phyloP scores from a whole-genome alignment of 2,329 filamentous ascomycete species.

The Lachnellula suecica region DNA sequence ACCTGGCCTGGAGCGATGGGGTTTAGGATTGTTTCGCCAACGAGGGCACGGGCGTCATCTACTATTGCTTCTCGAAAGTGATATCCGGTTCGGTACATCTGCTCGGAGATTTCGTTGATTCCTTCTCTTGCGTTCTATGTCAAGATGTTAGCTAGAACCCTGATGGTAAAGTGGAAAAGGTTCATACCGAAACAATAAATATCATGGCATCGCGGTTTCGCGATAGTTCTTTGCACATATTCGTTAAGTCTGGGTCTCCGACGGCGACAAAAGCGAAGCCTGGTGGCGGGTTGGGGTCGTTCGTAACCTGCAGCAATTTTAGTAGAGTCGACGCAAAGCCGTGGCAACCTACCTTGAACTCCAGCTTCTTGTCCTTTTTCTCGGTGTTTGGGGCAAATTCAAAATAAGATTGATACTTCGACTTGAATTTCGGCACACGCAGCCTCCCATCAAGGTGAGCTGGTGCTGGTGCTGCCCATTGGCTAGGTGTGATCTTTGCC shows the following conservation, averaged over 20 bases:
- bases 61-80: slow-evolving; percentile 60
- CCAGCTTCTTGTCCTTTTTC: slow-evolving; percentile 60
- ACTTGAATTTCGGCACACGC: slow-evolving; percentile 38
- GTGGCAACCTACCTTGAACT: slow-evolving; percentile 52
- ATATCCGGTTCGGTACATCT: slow-evolving; percentile 59
- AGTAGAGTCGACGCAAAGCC: background rate
- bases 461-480: slow-evolving; percentile 29
- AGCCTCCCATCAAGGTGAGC: slow-evolving; percentile 32
- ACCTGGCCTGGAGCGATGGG: slow-evolving; percentile 36
- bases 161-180: background rate
- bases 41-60: slow-evolving; percentile 47
- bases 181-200: slow-evolving; percentile 63
- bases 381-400: slow-evolving; percentile 65
- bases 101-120: slow-evolving; percentile 35
- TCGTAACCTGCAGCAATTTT: slow-evolving; percentile 47
- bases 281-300: slow-evolving; percentile 51
- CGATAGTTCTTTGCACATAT: slow-evolving; percentile 63
- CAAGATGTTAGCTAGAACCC: slow-evolving; percentile 3
- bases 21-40: slow-evolving; percentile 31
- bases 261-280: slow-evolving; percentile 63
- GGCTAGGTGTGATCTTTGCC: slow-evolving; percentile 23
- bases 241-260: slow-evolving; percentile 60
- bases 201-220: slow-evolving; percentile 62
- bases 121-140: slow-evolving; percentile 26
- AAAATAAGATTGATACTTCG: slow-evolving; percentile 59